phyloP scores from a whole-genome alignment of 1,139 yeast species.

The Magnusiomyces clavatus region DNA sequence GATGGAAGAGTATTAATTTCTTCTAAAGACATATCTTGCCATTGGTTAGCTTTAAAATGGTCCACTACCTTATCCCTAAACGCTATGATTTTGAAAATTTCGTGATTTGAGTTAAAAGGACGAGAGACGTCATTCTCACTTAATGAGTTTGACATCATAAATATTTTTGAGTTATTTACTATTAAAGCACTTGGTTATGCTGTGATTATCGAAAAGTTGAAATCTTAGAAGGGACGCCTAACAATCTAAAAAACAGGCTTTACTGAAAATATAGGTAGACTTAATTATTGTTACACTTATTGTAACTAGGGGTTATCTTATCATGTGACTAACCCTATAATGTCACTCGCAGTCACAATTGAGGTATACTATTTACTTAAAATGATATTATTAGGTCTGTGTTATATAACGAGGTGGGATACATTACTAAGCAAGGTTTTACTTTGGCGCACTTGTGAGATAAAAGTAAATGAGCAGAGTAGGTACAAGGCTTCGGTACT shows the following conservation, averaged over 20 bases:
- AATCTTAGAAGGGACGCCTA: no score
- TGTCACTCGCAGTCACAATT: neutral
- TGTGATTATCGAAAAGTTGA: no score
- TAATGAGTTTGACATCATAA: no score
- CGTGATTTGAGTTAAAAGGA: neutral
- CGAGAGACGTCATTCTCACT: no score
- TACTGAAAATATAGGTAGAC: neutral
- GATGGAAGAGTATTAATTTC: neutral
- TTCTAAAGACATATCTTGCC: neutral
- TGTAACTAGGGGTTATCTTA: neutral
- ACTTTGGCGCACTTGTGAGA: no score
- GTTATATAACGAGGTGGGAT: neutral
- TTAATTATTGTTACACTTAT: neutral
- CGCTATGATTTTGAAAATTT: neutral
- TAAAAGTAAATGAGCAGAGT: neutral
- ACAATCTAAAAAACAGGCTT: constrained; percentile 1
- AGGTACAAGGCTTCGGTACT: neutral
- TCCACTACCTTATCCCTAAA: neutral
- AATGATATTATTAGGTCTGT: neutral
- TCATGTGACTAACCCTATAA: no score
- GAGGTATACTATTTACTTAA: neutral
- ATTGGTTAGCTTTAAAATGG: neutral
- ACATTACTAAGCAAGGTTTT: neutral
- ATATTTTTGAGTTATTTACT: no score
- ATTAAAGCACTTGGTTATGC: no score